These are phyloP conservation scores for Aspergillus nomiae DNA, from an alignment of 2,329 filamentous ascomycete species.

Conservation along the genomic window DNA sequence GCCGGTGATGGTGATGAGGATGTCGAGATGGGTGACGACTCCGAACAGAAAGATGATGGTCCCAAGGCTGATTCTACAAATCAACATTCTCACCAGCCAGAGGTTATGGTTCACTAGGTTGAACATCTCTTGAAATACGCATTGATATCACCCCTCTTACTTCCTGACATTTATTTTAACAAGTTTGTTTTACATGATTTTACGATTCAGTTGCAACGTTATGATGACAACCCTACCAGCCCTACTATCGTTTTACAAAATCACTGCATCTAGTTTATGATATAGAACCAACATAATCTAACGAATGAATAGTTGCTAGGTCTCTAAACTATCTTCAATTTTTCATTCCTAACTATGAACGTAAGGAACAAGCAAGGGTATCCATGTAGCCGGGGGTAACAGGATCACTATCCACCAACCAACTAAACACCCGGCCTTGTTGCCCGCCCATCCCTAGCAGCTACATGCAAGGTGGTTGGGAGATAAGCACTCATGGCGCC, in stretches of 20 bases:
- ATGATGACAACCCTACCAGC: constrained; percentile 24
- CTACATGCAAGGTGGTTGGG: not conserved
- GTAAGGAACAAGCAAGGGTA: not conserved
- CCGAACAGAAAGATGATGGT: constrained; percentile 41
- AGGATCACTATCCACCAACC: not conserved
- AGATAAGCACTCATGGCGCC: not conserved
- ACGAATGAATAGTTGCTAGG: constrained; percentile 8
- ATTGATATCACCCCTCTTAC: not conserved
- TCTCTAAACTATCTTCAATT: not conserved
- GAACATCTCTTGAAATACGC: not conserved
- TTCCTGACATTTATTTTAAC: constrained; percentile 11
- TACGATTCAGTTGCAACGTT: constrained; percentile 33
- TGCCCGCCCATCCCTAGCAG: not conserved
- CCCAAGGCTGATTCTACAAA: constrained; percentile 31
- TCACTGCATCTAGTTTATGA: constrained; percentile 27
- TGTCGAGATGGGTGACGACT: constrained; percentile 61
- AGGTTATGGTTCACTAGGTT: constrained; percentile 51
- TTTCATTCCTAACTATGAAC: not conserved
- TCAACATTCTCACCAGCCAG: constrained; percentile 38
- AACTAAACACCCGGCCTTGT: no score
- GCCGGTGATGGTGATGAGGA: constrained; percentile 60
- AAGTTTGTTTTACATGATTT: constrained; percentile 26
- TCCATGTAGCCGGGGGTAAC: not conserved
- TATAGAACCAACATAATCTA: constrained; percentile 27
- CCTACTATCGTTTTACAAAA: constrained; percentile 12